Conservation (phyloP, 768 basidiomycete species). For the Rhizopogon vesiculosus region DNA sequence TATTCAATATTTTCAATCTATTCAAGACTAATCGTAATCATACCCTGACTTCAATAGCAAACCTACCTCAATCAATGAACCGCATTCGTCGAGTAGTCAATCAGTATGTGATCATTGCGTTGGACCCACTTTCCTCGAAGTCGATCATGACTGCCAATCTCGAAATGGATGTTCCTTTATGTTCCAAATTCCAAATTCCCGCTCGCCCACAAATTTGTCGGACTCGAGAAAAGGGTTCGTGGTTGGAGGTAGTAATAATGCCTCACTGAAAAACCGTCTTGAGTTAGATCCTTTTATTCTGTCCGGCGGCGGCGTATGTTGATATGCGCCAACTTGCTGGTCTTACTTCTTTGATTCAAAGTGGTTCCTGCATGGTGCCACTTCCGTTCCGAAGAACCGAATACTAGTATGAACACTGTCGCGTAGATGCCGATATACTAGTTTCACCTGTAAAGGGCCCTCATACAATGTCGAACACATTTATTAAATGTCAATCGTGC, state of each 20-base stretch:
- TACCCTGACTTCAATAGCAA: background rate
- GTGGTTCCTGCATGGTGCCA: background rate
- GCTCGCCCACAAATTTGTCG: background rate
- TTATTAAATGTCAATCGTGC: too few species aligned
- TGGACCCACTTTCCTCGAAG: background rate
- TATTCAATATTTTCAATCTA: background rate
- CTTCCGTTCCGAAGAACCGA: background rate
- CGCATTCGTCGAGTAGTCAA: too few species aligned
- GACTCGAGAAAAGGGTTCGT: background rate
- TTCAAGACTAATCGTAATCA: background rate
- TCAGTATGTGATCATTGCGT: background rate
- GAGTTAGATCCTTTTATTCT: background rate
- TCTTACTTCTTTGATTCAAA: too few species aligned
- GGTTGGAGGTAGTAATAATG: background rate
- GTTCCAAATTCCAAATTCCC: background rate
- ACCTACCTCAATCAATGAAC: background rate
- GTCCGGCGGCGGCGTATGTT: background rate
- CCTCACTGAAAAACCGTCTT: background rate
- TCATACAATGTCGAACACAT: too few species aligned
- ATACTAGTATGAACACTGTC: background rate
- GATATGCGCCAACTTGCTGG: background rate
- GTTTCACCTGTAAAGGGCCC: background rate
- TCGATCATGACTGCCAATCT: background rate
- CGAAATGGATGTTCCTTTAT: background rate
- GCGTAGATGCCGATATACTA: background rate